Base-by-base conservation (phyloP, 106 monocot genomes). In the Amphibolis antarctica region DNA sequence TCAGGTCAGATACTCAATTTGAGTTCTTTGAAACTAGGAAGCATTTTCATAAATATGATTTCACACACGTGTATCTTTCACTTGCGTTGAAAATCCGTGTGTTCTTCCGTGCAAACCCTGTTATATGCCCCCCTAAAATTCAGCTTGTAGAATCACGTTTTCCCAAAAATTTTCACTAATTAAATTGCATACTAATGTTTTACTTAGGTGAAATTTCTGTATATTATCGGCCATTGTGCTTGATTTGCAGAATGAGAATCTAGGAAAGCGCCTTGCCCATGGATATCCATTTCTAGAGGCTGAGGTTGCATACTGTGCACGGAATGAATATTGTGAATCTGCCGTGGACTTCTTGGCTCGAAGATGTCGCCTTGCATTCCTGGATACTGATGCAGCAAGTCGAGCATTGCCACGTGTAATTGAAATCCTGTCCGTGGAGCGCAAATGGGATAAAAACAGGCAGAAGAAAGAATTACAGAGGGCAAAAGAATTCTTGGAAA, bases 261-360 rank as follows among this genome's bases (percentile, higher is more conserved):
- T 98, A 44, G 98, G 98, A 18, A 98, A 91, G 78, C 70, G 80
- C 26, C 78, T 98, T 52, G 98, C 90, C 43, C 98, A 98, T 73
- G 98, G 98, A 18, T 98, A 98, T 68, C 98, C 98, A 13, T 82
- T 75, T 66, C 69, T 98, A 46, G 98, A 98, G 73, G 98, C 98
- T 28, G 98, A 99, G 73, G 98, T 91, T 24, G 90, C 87, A 46
- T 99, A 87, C 64, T 91, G 87, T 79, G 98, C 91, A 67, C 77
- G 91, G 3, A 47, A 91, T 17, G 91, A 99, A 59, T 99, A 88
- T 55, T 99, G 98, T 73, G 86, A 91, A 74, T 90, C 91, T 58
- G 79, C 91, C 28, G 65, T 91, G 26, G 98, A 99, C 48, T 99
- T 99, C 60, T 79, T 91, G 62, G 98, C 98, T 25, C 67, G 98